Evolutionary conservation across 2,329 filamentous ascomycete genomes (phyloP).

Genomic region (Canariomyces notabilis): DNA sequence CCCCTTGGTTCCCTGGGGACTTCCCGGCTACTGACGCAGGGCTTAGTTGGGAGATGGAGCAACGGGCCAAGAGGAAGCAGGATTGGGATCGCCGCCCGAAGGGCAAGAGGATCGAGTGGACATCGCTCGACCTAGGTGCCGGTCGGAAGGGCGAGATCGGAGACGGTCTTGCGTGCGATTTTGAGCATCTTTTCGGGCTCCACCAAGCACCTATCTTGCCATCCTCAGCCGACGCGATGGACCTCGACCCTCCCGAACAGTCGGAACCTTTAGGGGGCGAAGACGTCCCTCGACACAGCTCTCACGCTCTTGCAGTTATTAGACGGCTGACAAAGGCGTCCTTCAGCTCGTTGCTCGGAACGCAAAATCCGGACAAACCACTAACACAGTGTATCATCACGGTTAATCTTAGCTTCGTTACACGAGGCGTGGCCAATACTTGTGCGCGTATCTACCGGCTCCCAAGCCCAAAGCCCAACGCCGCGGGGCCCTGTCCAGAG

Average conservation of each 20-base stretch:
- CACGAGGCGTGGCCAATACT: conserved; percentile 63
- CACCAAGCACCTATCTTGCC: conserved; percentile 11
- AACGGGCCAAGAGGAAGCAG: conserved; percentile 53
- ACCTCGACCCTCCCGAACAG: conserved; percentile 21
- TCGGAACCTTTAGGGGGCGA: conserved; percentile 7
- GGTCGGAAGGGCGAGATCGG: conserved; percentile 78
- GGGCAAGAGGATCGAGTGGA: conserved; percentile 73
- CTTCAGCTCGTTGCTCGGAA: conserved; percentile 32
- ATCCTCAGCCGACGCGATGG: conserved; percentile 20
- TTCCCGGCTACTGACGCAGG: conserved; percentile 75
- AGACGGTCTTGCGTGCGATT: conserved; percentile 76
- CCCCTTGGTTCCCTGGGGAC: conserved; percentile 83
- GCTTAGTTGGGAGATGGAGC: conserved; percentile 66
- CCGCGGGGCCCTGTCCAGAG: conserved; percentile 28
- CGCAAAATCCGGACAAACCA: conserved; percentile 25
- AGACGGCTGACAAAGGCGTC: conserved; percentile 36
- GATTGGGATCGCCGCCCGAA: conserved; percentile 76
- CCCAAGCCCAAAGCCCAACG: conserved; percentile 40
- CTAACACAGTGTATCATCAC: conserved; percentile 46
- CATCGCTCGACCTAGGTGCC: conserved; percentile 66
- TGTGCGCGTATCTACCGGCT: conserved; percentile 85
- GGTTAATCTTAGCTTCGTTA: conserved; percentile 61
- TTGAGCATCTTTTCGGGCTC: conserved; percentile 59
- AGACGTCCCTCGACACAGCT: neutral
- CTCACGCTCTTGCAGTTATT: conserved; percentile 22